Percentiles rank a stretch among this genome's conserved stretches.
These are phyloP conservation scores for Pythium myriotylum DNA, from an alignment of 352 stramenopile species.

Conservation along the genomic window DNA sequence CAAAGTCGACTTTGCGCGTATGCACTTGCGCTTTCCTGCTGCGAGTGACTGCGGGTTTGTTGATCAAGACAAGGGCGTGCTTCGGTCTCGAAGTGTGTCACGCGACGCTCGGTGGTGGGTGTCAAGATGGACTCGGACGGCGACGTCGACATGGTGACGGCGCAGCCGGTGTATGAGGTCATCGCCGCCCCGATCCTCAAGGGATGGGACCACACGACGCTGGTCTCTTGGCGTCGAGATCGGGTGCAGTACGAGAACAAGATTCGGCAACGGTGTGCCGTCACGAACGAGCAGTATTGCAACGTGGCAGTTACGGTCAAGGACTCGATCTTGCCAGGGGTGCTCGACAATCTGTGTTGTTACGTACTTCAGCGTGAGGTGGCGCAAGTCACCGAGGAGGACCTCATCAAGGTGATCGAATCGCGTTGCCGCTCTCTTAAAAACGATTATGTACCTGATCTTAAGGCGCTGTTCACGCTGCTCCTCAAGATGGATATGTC, in stretches of 20 bases:
- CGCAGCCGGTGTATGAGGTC: slow-evolving; percentile 12
- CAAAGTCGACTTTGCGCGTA: slow-evolving; percentile 5
- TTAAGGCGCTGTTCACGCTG: too few species aligned
- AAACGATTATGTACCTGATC: too few species aligned
- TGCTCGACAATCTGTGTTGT: too few species aligned
- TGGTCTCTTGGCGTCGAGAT: slow-evolving; percentile 1
- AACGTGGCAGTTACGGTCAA: slow-evolving; percentile 7
- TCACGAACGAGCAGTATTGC: slow-evolving; percentile 4
- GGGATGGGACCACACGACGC: slow-evolving; percentile 6
- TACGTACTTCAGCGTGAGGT: too few species aligned
- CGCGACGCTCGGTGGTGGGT: slow-evolving; percentile 1
- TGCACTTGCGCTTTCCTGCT: background rate
- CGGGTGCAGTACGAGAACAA: slow-evolving; percentile 10
- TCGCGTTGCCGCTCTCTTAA: too few species aligned
- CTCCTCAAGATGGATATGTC: too few species aligned
- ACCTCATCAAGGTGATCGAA: too few species aligned
- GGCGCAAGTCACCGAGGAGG: too few species aligned
- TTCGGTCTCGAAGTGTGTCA: slow-evolving; percentile 4
- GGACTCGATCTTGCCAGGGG: too few species aligned
- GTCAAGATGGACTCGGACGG: slow-evolving; percentile 3
- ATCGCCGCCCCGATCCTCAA: background rate
- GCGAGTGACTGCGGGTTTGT: slow-evolving; percentile 3
- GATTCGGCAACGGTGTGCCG: slow-evolving; percentile 1
- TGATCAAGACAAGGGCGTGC: slow-evolving; percentile 8
- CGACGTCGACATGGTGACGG: slow-evolving; percentile 3